Conservation (phyloP, 148 eudicot species). For the Rhododendron ferrugineum region DNA sequence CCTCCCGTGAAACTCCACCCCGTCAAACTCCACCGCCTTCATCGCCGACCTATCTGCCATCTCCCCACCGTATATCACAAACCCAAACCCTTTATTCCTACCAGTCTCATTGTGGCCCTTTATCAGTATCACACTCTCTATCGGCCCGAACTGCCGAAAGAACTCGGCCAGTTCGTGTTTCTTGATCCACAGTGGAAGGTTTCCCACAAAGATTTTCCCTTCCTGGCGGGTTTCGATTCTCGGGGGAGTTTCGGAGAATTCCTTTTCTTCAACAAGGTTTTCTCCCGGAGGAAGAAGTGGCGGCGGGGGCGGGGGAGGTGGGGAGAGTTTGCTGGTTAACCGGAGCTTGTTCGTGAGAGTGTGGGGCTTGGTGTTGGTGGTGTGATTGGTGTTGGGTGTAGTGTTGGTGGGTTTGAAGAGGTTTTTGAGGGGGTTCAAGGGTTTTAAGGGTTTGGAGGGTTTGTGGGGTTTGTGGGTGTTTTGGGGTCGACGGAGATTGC, state of each 20-base stretch:
- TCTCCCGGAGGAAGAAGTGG: background rate
- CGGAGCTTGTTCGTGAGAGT: conserved; percentile 50
- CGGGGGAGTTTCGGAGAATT: background rate
- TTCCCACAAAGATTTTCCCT: conserved; percentile 88
- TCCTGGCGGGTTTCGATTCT: conserved; percentile 43
- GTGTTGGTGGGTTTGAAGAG: conserved; percentile 27
- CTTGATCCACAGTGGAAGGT: conserved; percentile 77
- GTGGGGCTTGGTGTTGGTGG: conserved; percentile 1
- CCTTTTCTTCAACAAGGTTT: background rate
- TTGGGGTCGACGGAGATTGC: conserved; percentile 52
- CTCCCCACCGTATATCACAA: conserved; percentile 57
- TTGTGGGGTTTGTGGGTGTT: conserved; percentile 32
- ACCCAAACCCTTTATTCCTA: conserved; percentile 87
- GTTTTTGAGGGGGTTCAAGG: conserved; percentile 53
- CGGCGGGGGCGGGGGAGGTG: conserved; percentile 40
- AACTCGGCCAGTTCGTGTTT: conserved; percentile 67
- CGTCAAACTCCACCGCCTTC: conserved; percentile 94
- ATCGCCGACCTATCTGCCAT: conserved; percentile 55
- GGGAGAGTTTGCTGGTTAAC: conserved; percentile 72
- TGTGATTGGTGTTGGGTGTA: conserved; percentile 7
- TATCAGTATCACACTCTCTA: conserved; percentile 68
- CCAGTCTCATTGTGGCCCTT: conserved; percentile 66
- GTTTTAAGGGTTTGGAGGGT: conserved; percentile 18
- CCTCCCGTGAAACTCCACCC: conserved; percentile 96
- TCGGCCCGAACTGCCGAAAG: conserved; percentile 86